These are phyloP conservation scores for Russula lepida DNA, from an alignment of 768 basidiomycete species.

Conservation along the genomic window DNA sequence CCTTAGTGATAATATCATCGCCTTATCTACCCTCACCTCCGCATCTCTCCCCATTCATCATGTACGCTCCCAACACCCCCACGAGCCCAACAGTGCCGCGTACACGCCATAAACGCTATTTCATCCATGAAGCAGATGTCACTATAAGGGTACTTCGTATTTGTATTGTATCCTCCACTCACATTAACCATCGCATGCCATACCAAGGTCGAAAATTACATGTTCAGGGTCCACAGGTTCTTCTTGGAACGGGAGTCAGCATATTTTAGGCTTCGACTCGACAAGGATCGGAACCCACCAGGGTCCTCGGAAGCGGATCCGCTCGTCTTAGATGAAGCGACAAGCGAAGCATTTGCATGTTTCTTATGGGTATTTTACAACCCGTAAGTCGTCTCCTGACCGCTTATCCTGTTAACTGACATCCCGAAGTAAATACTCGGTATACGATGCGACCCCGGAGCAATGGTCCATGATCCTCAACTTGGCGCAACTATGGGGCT, in stretches of 20 bases:
- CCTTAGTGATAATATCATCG: not conserved
- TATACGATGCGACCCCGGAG: constrained; percentile 33
- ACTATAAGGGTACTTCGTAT: not conserved
- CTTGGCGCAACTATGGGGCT: constrained; percentile 35
- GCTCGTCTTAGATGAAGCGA: constrained; percentile 25
- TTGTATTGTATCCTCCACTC: not conserved
- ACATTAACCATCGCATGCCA: constrained; percentile 22
- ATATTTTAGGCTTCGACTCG: not conserved
- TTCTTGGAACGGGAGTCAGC: constrained; percentile 13
- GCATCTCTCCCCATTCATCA: not conserved
- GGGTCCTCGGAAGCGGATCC: constrained; percentile 29
- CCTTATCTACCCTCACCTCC: not conserved
- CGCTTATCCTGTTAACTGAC: not conserved
- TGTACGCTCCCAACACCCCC: not conserved
- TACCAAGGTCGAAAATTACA: constrained; percentile 4
- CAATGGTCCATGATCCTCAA: constrained; percentile 37
- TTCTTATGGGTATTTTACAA: constrained; percentile 32
- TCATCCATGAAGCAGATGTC: constrained; percentile 6
- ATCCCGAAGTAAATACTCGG: constrained; percentile 29
- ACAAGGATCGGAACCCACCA: constrained; percentile 21
- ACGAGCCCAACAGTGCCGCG: not conserved
- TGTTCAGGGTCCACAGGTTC: constrained; percentile 9
- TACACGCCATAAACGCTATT: constrained; percentile 6
- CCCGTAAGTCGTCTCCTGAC: constrained; percentile 23
- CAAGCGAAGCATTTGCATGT: constrained; percentile 25